Evolutionary conservation across 176 grass and related monocot genomes (phyloP).

Genomic region (Areca catechu): DNA sequence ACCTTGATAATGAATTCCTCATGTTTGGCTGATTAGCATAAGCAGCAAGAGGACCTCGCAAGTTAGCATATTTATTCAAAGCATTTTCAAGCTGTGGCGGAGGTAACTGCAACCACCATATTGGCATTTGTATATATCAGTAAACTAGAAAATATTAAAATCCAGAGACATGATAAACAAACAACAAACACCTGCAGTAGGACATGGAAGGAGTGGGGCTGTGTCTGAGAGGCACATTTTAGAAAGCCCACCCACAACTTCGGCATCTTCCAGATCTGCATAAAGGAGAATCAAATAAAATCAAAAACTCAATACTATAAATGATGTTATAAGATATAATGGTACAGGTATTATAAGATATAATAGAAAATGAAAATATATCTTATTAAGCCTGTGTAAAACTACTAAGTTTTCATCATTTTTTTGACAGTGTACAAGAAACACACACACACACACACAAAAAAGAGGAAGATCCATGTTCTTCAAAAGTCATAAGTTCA

Average conservation of each 20-base stretch:
- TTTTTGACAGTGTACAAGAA: too few relatives aligned
- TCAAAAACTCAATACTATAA: not conserved
- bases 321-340: too few relatives aligned
- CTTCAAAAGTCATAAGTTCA: too few relatives aligned
- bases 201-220: slow-evolving; percentile 83
- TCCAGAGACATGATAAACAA: not conserved
- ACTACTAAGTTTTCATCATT: too few relatives aligned
- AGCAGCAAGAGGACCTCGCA: slow-evolving; percentile 8
- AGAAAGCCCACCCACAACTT: slow-evolving; percentile 95
- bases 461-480: too few relatives aligned
- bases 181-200: slow-evolving; percentile 59
- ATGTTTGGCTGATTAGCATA: slow-evolving; percentile 16
- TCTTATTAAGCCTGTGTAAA: too few relatives aligned
- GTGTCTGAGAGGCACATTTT: slow-evolving; percentile 81
- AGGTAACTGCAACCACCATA: not conserved
- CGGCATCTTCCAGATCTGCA: slow-evolving; percentile 96
- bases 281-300: slow-evolving; percentile 6
- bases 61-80: slow-evolving; percentile 9
- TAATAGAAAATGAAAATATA: too few relatives aligned
- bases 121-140: too few relatives aligned
- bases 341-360: too few relatives aligned
- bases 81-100: slow-evolving; percentile 11
- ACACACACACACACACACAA: too few relatives aligned
- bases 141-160: too few relatives aligned
- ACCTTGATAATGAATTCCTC: slow-evolving; percentile 8